Evolutionary conservation across 352 stramenopile species (phyloP).

Genomic region (Vaucheria bursata): DNA sequence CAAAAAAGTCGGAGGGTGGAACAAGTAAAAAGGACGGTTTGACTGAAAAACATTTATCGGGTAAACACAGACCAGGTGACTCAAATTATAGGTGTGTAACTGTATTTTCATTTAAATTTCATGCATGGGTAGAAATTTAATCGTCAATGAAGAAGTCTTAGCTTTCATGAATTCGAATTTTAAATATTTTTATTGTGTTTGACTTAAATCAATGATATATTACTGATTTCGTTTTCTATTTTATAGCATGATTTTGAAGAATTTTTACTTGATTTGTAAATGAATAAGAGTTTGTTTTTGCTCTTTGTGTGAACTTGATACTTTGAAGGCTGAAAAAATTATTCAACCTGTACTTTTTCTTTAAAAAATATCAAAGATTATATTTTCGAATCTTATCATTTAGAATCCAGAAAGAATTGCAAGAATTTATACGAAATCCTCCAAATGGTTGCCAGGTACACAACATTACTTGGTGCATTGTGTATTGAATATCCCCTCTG

Average conservation of each 20-base stretch:
- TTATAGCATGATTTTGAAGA: not conserved
- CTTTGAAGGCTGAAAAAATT: not conserved
- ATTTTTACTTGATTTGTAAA: not conserved
- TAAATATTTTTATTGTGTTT: not conserved
- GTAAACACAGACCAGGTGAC: conserved; percentile 29
- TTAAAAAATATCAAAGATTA: not conserved
- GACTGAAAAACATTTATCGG: conserved; percentile 11
- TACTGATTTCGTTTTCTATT: not conserved
- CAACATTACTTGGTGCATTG: not conserved
- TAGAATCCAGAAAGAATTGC: conserved; percentile 18
- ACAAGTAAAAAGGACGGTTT: not conserved
- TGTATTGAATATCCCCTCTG: not conserved
- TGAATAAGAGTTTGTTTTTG: not conserved
- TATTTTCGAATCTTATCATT: not conserved
- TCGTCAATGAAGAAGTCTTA: not conserved
- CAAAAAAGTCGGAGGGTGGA: too few relatives aligned
- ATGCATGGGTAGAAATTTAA: too few relatives aligned
- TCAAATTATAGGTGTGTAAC: conserved; percentile 27
- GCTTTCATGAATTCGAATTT: not conserved
- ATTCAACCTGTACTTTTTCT: not conserved
- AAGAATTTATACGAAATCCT: conserved; percentile 39
- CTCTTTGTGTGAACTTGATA: not conserved
- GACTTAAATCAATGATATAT: not conserved
- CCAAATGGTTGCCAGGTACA: conserved; percentile 29
- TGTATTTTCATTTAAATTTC: not conserved